These are phyloP conservation scores for Picea mariana DNA, from an alignment of 83 land plant species.

Conservation along the genomic window DNA sequence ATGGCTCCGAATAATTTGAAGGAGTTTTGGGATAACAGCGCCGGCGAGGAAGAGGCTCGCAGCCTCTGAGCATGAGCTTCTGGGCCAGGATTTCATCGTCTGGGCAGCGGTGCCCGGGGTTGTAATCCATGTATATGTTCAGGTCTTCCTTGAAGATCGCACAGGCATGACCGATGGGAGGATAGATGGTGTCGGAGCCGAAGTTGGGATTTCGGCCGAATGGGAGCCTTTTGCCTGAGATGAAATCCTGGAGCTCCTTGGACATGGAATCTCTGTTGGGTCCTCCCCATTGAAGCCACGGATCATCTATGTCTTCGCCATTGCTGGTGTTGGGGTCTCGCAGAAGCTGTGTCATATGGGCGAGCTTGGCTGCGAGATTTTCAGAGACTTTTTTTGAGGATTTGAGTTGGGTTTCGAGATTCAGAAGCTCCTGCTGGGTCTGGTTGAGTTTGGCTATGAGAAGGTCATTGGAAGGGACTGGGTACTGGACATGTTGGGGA, in stretches of 20 bases:
- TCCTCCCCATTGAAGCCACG: conserved; percentile 11
- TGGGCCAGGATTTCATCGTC: conserved; percentile 66
- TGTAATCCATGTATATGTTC: conserved; percentile 64
- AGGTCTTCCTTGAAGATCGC: conserved; percentile 45
- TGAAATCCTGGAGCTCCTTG: neutral
- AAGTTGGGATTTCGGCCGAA: conserved; percentile 62
- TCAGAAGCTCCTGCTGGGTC: conserved; percentile 15
- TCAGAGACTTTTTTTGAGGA: neutral
- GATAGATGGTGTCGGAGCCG: conserved; percentile 67
- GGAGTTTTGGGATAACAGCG: conserved; percentile 48
- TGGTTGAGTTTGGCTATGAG: conserved; percentile 26
- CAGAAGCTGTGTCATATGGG: no score
- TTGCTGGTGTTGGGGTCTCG: no score
- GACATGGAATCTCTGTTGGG: neutral
- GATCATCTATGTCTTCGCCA: neutral
- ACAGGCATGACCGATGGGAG: conserved; percentile 86
- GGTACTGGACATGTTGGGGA: no score
- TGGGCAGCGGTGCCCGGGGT: conserved; percentile 59
- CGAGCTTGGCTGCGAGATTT: conserved; percentile 5
- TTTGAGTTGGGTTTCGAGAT: conserved; percentile 17
- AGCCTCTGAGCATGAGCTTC: conserved; percentile 68
- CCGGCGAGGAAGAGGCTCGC: conserved; percentile 80
- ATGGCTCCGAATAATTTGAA: conserved; percentile 40
- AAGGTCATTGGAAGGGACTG: neutral
- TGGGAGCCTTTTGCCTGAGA: conserved; percentile 43